Evolutionary conservation across 495 filamentous ascomycete genomes (phyloP), one percentile per base, ranked within the genome.

Genomic region (Podospora pseudopauciseta): DNA sequence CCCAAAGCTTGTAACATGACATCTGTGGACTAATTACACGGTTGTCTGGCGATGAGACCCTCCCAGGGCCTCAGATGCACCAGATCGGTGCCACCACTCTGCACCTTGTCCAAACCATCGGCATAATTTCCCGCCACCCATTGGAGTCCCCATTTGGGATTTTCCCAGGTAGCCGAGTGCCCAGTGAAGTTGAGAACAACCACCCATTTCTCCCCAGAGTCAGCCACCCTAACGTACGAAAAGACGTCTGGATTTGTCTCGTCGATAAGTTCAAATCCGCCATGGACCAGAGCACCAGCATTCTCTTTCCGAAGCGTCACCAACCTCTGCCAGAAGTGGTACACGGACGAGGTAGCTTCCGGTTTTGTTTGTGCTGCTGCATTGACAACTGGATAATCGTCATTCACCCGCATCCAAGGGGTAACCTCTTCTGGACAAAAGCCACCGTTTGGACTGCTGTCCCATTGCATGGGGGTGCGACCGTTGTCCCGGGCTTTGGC

Each of bases 391-490:
- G 68, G 68, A 64, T 87, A 87, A 20, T 80, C 75, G 59, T 88
- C 86, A 69, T 88, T 80, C 27, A 84, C 80, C 2, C 85, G 75
- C 85, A 88, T 89, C 87, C 87, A 90, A 58, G 68, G 66, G 13
- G 39, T 49, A 3, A 49, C 19, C 70, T 73, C 18, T 64, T 20
- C 34, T 65, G n/a, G 6, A 32, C 3, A 60, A 53, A 77, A 77
- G 16, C 75, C 75, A 11, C 73, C 72, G 58, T 70, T 69, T 26
- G 60, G 30, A 26, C 62, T 44, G 18, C 34, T 76, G 65, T 85
- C 77, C 89, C 89, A 91, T 69, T 89, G 88, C 81, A 91, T 88
- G 3, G 86, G 86, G 28, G 81, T 72, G 1, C 86, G 76, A 20
- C 85, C 82, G 71, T 89, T 80, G 70, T 88, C 86, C 7, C 86